Evolutionary conservation across 2,329 filamentous ascomycete species (phyloP).

Genomic region (Aspergillus nomiae): DNA sequence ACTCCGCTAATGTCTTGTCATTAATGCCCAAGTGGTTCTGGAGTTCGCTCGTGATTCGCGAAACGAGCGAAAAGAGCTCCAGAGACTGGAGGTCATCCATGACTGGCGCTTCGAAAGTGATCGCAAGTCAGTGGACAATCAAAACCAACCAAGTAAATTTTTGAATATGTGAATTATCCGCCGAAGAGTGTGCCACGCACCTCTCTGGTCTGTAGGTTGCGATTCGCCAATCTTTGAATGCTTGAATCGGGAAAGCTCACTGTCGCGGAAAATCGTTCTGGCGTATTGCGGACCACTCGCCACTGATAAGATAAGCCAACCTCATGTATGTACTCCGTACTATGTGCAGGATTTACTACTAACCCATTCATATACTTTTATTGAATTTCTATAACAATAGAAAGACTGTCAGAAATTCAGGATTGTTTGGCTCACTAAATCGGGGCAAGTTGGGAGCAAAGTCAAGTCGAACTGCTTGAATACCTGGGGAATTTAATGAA

Average conservation of each 20-base stretch:
- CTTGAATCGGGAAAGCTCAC: slow-evolving; percentile 20
- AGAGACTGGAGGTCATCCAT: slow-evolving; percentile 94
- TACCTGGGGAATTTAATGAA: background rate
- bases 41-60: slow-evolving; percentile 89
- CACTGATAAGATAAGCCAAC: slow-evolving; percentile 38
- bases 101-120: slow-evolving; percentile 7
- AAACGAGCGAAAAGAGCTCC: slow-evolving; percentile 90
- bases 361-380: background rate
- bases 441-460: background rate
- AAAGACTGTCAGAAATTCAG: background rate
- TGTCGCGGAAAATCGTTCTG: slow-evolving; percentile 40
- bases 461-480: background rate
- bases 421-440: background rate
- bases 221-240: slow-evolving; percentile 13
- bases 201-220: slow-evolving; percentile 18
- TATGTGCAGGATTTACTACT: background rate
- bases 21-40: slow-evolving; percentile 90
- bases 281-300: slow-evolving; percentile 26
- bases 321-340: background rate
- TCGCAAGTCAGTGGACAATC: background rate
- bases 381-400: background rate
- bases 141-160: background rate
- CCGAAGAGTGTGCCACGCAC: slow-evolving; percentile 25
- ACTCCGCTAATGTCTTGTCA: slow-evolving; percentile 95
- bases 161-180: background rate